phyloP scores from a whole-genome alignment of 2,329 filamentous ascomycete genomes.

The Mycogone perniciosa region DNA sequence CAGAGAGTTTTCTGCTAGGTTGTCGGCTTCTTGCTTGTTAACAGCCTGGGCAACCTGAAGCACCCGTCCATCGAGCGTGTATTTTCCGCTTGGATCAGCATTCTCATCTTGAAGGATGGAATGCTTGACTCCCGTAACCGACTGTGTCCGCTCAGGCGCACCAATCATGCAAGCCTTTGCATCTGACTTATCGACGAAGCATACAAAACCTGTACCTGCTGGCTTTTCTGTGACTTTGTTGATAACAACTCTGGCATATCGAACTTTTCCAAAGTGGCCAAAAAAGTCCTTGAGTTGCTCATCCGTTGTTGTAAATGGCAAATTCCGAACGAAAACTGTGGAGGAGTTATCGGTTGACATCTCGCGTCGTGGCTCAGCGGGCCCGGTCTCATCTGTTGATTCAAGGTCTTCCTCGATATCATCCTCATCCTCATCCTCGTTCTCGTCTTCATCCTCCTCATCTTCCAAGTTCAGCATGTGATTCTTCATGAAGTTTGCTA shows the following conservation, averaged over 20 bases:
- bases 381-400: conserved; percentile 35
- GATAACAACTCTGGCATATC: conserved; percentile 87
- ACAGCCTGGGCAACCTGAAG: conserved; percentile 82
- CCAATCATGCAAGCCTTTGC: conserved; percentile 68
- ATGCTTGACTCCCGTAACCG: conserved; percentile 52
- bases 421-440: conserved; percentile 36
- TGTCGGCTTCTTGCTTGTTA: conserved; percentile 70
- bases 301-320: conserved; percentile 84
- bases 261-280: conserved; percentile 74
- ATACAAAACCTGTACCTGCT: conserved; percentile 90
- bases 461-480: conserved; percentile 52
- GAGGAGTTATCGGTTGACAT: conserved; percentile 56
- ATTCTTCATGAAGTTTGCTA: conserved; percentile 53
- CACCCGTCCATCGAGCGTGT: conserved; percentile 85
- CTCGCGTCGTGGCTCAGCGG: conserved; percentile 31
- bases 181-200: conserved; percentile 74
- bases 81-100: conserved; percentile 72
- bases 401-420: conserved; percentile 31
- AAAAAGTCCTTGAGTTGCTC: conserved; percentile 81
- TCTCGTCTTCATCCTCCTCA: conserved; percentile 46
- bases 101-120: conserved; percentile 86
- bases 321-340: conserved; percentile 87
- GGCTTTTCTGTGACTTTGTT: conserved; percentile 80
- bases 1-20: conserved; percentile 64
- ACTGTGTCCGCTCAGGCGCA: conserved; percentile 56